Evolutionary conservation across 768 basidiomycete genomes (phyloP).

Genomic region (Rubroboletus pulcherrimus): DNA sequence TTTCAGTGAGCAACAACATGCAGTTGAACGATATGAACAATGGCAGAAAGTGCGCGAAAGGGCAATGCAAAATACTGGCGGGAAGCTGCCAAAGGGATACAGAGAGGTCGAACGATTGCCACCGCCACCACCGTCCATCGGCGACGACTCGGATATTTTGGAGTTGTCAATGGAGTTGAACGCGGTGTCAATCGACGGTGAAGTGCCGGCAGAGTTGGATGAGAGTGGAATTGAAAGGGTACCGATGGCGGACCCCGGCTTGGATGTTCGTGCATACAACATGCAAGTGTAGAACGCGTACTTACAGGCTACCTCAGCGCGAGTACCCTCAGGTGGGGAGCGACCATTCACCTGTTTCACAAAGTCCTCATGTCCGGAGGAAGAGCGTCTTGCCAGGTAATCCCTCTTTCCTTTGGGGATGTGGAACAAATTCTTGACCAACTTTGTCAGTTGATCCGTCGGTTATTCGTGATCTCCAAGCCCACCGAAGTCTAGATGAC

Average conservation of each 20-base stretch:
- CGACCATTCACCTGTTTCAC: constrained; percentile 54
- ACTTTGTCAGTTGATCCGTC: constrained; percentile 71
- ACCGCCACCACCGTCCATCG: constrained; percentile 71
- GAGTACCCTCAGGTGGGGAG: constrained; percentile 64
- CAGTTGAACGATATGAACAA: constrained; percentile 78
- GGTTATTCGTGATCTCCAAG: constrained; percentile 83
- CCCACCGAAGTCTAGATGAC: constrained; percentile 79
- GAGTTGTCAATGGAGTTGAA: constrained; percentile 89
- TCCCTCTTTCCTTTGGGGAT: constrained; percentile 8
- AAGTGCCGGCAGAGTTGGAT: constrained; percentile 62
- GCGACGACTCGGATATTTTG: constrained; percentile 82
- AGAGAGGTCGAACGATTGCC: constrained; percentile 64
- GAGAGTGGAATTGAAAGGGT: constrained; percentile 83
- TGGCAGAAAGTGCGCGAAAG: constrained; percentile 84
- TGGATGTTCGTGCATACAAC: constrained; percentile 59
- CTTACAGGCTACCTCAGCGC: constrained; percentile 41
- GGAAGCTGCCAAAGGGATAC: constrained; percentile 69
- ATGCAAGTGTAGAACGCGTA: constrained; percentile 10
- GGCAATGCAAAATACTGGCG: constrained; percentile 68
- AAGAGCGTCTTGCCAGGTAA: constrained; percentile 92
- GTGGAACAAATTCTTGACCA: constrained; percentile 13
- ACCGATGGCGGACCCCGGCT: constrained; percentile 87
- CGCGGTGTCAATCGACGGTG: constrained; percentile 72
- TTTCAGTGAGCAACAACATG: constrained; percentile 81
- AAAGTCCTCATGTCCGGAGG: constrained; percentile 82